phyloP scores from a whole-genome alignment of 352 stramenopile species.

The Phytopythium boreale region DNA sequence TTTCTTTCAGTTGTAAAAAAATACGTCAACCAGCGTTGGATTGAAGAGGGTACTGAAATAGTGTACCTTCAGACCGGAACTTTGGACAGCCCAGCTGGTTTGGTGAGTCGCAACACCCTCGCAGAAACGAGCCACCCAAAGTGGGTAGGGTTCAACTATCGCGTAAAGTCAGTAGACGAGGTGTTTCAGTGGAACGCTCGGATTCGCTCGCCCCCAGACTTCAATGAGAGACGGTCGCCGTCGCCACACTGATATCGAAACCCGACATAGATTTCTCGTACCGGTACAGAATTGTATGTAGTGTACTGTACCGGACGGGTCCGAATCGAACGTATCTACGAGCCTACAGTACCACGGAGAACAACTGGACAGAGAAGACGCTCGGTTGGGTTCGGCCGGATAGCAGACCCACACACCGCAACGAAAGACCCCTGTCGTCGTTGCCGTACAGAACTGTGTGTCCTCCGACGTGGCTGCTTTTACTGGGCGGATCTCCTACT shows the following conservation, averaged over 20 bases:
- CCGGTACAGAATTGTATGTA: too few species aligned
- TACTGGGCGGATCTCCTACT: not conserved
- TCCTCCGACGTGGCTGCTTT: not conserved
- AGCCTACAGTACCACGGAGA: not conserved
- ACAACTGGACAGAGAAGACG: not conserved
- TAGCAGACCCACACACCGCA: not conserved
- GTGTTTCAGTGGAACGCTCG: not conserved
- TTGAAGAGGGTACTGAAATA: not conserved
- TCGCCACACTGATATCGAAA: not conserved
- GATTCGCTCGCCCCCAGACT: not conserved
- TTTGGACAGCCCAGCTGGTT: not conserved
- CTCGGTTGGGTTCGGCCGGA: not conserved
- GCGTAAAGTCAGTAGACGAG: not conserved
- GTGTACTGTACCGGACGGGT: not conserved
- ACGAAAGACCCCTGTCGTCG: not conserved
- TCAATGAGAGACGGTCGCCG: not conserved
- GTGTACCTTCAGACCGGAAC: not conserved
- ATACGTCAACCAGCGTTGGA: not conserved
- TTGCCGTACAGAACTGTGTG: not conserved
- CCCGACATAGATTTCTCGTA: not conserved
- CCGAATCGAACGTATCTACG: not conserved
- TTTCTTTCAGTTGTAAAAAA: constrained; percentile 2
- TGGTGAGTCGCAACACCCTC: not conserved
- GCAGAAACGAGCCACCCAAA: not conserved
- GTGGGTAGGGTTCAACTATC: not conserved